These are phyloP conservation scores for Arxiozyma slooffiae DNA, from an alignment of 1,139 yeast species.

Conservation along the genomic window DNA sequence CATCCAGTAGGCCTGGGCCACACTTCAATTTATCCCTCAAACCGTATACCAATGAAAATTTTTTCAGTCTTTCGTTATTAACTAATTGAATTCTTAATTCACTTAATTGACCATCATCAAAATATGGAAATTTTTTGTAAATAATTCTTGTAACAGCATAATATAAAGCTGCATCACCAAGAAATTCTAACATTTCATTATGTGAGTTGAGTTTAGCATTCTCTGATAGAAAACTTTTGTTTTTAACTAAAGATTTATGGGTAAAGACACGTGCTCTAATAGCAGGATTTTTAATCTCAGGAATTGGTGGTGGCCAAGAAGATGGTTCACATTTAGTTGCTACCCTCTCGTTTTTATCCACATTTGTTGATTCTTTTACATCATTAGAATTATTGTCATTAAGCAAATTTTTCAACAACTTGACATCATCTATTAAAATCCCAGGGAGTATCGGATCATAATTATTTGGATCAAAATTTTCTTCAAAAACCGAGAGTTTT, in stretches of 20 bases:
- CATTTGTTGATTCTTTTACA: constrained; percentile 5
- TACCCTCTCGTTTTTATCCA: constrained; percentile 5
- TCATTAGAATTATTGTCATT: constrained; percentile 12
- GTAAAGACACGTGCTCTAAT: constrained; percentile 66
- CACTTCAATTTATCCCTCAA: constrained; percentile 52
- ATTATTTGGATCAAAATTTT: constrained; percentile 27
- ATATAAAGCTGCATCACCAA: constrained; percentile 85
- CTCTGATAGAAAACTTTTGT: constrained; percentile 46
- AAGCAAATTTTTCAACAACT: constrained; percentile 18
- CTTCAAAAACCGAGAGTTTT: constrained; percentile 32
- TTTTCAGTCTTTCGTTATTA: constrained; percentile 61
- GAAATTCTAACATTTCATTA: constrained; percentile 84
- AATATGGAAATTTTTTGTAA: constrained; percentile 55
- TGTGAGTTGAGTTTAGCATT: constrained; percentile 54
- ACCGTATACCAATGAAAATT: constrained; percentile 63
- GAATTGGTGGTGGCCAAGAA: constrained; percentile 54
- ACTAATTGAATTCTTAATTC: constrained; percentile 61
- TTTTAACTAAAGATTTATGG: constrained; percentile 65
- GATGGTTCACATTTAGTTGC: constrained; percentile 7
- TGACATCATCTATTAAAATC: constrained; percentile 14
- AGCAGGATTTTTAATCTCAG: constrained; percentile 50
- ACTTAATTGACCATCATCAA: constrained; percentile 76
- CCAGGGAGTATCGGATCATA: constrained; percentile 19
- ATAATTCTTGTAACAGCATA: constrained; percentile 60
- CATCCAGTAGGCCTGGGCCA: constrained; percentile 23